A percentile compares a stretch with the other conserved stretches of the same genome.
Conservation (phyloP, 257 asterid species). For the Phtheirospermum japonicum region DNA sequence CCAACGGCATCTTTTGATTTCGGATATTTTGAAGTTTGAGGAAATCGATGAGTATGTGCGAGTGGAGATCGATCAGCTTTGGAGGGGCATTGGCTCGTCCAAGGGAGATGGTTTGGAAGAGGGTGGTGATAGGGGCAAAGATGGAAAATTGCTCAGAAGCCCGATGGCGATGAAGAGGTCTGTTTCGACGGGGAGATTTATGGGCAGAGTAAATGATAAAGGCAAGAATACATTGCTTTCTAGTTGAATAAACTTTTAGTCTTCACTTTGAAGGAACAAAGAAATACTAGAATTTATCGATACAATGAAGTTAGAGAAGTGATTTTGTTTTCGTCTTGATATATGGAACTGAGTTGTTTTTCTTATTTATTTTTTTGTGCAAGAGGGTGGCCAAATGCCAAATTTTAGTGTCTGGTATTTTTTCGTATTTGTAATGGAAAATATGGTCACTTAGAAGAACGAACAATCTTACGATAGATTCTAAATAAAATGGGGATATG, state of each 20-base stretch:
- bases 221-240: constrained; percentile 38
- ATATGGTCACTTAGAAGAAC: too few relatives aligned
- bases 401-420: neutral
- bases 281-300: constrained; percentile 5
- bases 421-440: too few relatives aligned
- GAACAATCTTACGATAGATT: too few relatives aligned
- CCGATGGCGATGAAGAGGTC: constrained; percentile 47
- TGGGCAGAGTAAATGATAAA: constrained; percentile 37
- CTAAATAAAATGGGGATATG: too few relatives aligned
- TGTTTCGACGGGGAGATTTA: constrained; percentile 45
- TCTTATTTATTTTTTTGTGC: neutral
- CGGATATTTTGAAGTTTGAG: constrained; percentile 38
- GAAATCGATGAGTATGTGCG: constrained; percentile 33
- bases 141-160: constrained; percentile 27
- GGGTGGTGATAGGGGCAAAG: constrained; percentile 11
- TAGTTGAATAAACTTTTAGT: constrained; percentile 25
- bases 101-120: constrained; percentile 24
- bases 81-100: constrained; percentile 46
- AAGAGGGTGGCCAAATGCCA: neutral
- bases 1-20: constrained; percentile 30
- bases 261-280: too few relatives aligned
- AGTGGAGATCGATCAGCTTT: constrained; percentile 25
- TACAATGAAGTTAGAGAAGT: constrained; percentile 21
- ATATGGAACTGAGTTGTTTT: neutral
- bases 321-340: constrained; percentile 22